Evolutionary conservation across 208 protist genomes (phyloP).

Genomic region (Leishmania braziliensis): DNA sequence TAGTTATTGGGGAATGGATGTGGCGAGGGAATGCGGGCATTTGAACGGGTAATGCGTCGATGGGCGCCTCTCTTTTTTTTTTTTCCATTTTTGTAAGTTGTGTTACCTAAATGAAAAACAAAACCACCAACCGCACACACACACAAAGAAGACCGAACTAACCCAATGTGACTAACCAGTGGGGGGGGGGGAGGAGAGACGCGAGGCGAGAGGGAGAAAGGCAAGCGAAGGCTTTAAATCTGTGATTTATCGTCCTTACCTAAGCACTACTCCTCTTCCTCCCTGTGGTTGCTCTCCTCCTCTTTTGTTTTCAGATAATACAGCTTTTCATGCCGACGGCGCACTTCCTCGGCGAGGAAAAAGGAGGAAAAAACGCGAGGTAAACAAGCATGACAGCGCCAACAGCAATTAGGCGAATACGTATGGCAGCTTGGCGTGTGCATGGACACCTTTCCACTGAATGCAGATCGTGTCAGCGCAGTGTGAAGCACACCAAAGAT

Average conservation of each 20-base stretch:
- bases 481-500: background rate
- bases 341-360: background rate
- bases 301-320: background rate
- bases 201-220: background rate
- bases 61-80: slow-evolving; percentile 9
- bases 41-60: slow-evolving; percentile 1
- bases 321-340: background rate
- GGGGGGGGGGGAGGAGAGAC: too few species aligned
- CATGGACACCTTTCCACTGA: background rate
- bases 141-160: background rate
- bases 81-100: background rate
- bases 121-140: background rate
- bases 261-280: background rate
- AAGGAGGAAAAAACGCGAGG: background rate
- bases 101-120: background rate
- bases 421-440: background rate
- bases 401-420: background rate
- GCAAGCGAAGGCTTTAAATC: background rate
- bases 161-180: background rate
- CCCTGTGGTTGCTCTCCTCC: background rate
- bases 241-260: background rate
- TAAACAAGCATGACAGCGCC: background rate
- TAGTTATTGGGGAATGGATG: slow-evolving; percentile 10
- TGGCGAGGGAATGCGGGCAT: background rate
- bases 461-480: background rate